A percentile compares a stretch with the other conserved stretches of the same genome.
Conservation (phyloP, 192 early-diverging fungal genomes). For the Neocallimastix lanati region DNA sequence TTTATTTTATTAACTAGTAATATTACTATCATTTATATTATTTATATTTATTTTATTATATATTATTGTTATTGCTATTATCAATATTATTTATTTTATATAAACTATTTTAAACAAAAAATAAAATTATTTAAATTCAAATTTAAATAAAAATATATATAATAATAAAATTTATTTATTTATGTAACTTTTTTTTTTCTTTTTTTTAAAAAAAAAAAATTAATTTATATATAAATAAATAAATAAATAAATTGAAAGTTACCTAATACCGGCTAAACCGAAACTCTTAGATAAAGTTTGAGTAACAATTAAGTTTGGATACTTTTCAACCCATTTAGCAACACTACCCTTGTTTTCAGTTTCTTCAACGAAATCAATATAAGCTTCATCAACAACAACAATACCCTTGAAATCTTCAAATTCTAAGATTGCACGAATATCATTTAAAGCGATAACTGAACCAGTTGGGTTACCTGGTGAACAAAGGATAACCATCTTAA, state of each 20-base stretch:
- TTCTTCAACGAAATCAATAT: slow-evolving; percentile 79
- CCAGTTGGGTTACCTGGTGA: slow-evolving; percentile 98
- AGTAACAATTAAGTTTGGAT: slow-evolving; percentile 87
- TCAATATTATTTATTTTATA: no score
- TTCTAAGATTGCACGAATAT: slow-evolving; percentile 48
- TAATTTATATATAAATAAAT: no score
- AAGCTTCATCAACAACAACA: slow-evolving; percentile 97
- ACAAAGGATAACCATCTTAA: slow-evolving; percentile 90
- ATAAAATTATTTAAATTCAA: no score
- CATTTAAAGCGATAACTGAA: slow-evolving; percentile 48
- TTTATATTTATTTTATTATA: no score
- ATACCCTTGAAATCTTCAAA: slow-evolving; percentile 55
- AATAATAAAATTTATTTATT: no score
- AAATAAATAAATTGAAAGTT: background rate
- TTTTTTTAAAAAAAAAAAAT: no score
- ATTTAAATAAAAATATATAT: no score
- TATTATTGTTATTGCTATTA: no score
- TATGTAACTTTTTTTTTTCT: no score
- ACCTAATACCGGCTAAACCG: slow-evolving; percentile 92
- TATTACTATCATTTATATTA: no score
- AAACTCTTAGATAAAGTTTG: slow-evolving; percentile 98
- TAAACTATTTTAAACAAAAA: no score
- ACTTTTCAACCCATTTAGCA: slow-evolving; percentile 56
- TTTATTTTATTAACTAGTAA: no score
- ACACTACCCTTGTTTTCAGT: slow-evolving; percentile 39